Conservation (phyloP, 2,329 filamentous ascomycete genomes). For the Rhytidhysteron rufulum region DNA sequence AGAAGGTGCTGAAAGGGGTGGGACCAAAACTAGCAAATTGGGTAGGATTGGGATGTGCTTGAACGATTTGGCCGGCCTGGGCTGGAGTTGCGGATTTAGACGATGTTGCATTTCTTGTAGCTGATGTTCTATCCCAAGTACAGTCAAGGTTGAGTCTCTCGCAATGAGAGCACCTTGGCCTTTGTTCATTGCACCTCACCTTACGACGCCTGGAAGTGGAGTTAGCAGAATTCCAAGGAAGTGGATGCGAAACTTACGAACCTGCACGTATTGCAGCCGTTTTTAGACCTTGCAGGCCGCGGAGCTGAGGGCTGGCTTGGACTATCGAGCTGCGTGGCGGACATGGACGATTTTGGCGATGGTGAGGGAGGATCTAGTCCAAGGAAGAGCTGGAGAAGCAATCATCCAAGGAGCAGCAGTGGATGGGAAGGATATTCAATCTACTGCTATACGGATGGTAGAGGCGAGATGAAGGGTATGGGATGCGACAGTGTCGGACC, state of each 20-base stretch:
- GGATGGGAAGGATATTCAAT: no score
- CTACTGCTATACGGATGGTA: no score
- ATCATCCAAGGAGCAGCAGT: no score
- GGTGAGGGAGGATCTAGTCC: no score
- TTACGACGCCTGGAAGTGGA: slow-evolving; percentile 43
- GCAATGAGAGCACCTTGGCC: slow-evolving; percentile 52
- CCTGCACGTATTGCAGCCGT: slow-evolving; percentile 30
- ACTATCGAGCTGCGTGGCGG: no score
- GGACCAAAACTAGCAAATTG: slow-evolving; percentile 7
- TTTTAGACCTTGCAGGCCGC: slow-evolving; percentile 26
- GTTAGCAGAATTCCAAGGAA: slow-evolving; percentile 7
- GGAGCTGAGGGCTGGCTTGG: no score
- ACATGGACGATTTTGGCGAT: no score
- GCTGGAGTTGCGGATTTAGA: slow-evolving; percentile 17
- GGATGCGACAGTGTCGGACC: no score
- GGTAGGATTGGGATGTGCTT: slow-evolving; percentile 10
- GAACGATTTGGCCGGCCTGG: slow-evolving; percentile 11
- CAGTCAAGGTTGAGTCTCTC: slow-evolving; percentile 52
- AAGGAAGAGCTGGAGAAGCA: no score
- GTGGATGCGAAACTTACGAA: slow-evolving; percentile 2
- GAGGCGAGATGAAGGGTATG: no score
- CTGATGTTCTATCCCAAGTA: slow-evolving; percentile 41
- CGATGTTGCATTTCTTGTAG: slow-evolving; percentile 13
- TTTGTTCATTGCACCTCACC: slow-evolving; percentile 53
- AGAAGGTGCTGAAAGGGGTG: neutral